phyloP scores from a whole-genome alignment of 495 filamentous ascomycete species.

The Ascobolus immersus region DNA sequence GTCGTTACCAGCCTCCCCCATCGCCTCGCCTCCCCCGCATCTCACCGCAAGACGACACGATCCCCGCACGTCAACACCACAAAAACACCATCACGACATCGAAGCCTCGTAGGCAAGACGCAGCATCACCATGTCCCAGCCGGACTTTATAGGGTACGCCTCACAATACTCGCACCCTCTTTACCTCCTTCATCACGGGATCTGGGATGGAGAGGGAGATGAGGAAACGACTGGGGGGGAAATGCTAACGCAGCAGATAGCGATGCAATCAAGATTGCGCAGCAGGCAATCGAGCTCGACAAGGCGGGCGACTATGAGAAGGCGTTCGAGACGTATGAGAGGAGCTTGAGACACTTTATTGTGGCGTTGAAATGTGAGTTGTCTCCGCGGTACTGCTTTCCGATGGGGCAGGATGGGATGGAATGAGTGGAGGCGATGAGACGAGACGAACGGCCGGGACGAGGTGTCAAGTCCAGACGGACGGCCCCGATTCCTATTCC shows the following conservation, averaged over 20 bases:
- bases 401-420: too few relatives aligned
- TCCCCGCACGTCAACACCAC: too few relatives aligned
- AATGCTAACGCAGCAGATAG: slow-evolving; percentile 6
- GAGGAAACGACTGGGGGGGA: too few relatives aligned
- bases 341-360: slow-evolving; percentile 85
- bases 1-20: slow-evolving; percentile 1
- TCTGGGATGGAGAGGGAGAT: too few relatives aligned
- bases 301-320: slow-evolving; percentile 89
- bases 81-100: too few relatives aligned
- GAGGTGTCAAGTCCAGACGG: too few relatives aligned
- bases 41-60: slow-evolving; percentile 1
- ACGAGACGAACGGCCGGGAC: too few relatives aligned
- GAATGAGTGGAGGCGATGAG: too few relatives aligned
- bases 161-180: not conserved
- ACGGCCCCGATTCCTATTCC: too few relatives aligned
- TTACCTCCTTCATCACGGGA: not conserved
- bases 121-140: slow-evolving; percentile 63
- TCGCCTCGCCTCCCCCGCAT: slow-evolving; percentile 2
- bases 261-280: slow-evolving; percentile 75
- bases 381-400: too few relatives aligned
- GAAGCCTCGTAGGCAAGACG: too few relatives aligned
- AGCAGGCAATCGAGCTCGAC: slow-evolving; percentile 90
- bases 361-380: slow-evolving; percentile 82
- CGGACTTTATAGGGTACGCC: slow-evolving; percentile 56
- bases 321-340: slow-evolving; percentile 85